These are phyloP conservation scores for Potentilla sterilis DNA, from an alignment of 306 rosid genomes.

Conservation along the genomic window DNA sequence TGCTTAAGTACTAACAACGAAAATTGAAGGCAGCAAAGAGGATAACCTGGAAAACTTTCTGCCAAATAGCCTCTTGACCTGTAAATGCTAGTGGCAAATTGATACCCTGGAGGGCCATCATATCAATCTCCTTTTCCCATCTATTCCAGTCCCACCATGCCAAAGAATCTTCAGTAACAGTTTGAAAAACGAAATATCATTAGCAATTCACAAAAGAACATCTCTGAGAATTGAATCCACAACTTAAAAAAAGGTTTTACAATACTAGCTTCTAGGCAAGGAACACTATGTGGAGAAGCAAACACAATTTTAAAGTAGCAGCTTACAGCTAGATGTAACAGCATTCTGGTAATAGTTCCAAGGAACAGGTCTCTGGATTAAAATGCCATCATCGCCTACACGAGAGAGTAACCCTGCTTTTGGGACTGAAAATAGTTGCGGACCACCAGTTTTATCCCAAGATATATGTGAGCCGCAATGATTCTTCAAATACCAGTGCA, in stretches of 20 bases:
- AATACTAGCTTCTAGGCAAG: not conserved
- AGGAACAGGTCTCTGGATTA: constrained; percentile 64
- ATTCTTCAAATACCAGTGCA: constrained; percentile 80
- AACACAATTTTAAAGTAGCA: constrained; percentile 16
- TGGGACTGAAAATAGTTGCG: constrained; percentile 63
- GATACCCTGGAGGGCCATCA: constrained; percentile 95
- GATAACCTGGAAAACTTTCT: constrained; percentile 69
- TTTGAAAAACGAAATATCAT: constrained; percentile 26
- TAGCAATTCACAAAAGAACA: constrained; percentile 10
- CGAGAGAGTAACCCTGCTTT: constrained; percentile 55
- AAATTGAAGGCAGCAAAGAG: constrained; percentile 11
- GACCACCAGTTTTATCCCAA: constrained; percentile 91
- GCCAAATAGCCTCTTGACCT: constrained; percentile 96
- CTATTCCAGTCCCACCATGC: constrained; percentile 97
- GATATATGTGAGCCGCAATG: constrained; percentile 78
- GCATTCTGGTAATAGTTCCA: constrained; percentile 94
- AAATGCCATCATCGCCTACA: constrained; percentile 45
- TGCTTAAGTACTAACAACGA: not conserved
- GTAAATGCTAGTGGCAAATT: constrained; percentile 86
- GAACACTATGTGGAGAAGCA: not conserved
- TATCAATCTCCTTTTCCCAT: constrained; percentile 94
- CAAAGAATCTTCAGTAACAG: constrained; percentile 56
- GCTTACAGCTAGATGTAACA: constrained; percentile 87
- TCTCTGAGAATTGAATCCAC: constrained; percentile 21
- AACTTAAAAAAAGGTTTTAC: not conserved